Evolutionary conservation across 306 rosid genomes (phyloP).

Genomic region (Acacia melanoxylon): DNA sequence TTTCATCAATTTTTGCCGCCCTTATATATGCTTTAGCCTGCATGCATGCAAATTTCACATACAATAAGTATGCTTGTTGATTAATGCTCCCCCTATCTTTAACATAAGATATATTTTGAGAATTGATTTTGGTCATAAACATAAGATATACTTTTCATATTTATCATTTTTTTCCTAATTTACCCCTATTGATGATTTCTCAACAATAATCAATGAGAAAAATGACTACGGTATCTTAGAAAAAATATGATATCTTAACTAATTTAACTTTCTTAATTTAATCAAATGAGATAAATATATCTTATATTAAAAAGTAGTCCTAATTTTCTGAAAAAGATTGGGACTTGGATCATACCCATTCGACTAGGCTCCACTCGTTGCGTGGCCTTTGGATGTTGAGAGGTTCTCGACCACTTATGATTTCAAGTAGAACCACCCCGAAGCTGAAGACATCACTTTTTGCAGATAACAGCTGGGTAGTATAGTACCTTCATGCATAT

Average conservation of each 20-base stretch:
- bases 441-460: constrained; percentile 3
- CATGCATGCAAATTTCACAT: constrained; percentile 11
- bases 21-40: constrained; percentile 73
- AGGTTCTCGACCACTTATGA: constrained; percentile 83
- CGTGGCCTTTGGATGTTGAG: constrained; percentile 76
- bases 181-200: no score
- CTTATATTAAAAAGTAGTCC: no score
- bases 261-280: no score
- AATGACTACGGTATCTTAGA: no score
- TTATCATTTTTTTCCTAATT: no score
- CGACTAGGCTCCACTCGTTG: constrained; percentile 87
- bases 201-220: no score
- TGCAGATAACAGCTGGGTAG: background rate
- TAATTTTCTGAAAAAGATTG: background rate
- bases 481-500: background rate
- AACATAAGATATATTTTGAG: no score
- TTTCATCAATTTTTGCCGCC: constrained; percentile 75
- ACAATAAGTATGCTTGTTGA: background rate
- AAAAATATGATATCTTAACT: no score
- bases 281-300: no score
- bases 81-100: background rate
- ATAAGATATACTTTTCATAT: no score
- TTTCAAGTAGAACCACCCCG: constrained; percentile 8
- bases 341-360: constrained; percentile 63
- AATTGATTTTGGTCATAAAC: no score